phyloP scores from a whole-genome alignment of 164 flowering plant species.

The Euptelea pleiosperma region DNA sequence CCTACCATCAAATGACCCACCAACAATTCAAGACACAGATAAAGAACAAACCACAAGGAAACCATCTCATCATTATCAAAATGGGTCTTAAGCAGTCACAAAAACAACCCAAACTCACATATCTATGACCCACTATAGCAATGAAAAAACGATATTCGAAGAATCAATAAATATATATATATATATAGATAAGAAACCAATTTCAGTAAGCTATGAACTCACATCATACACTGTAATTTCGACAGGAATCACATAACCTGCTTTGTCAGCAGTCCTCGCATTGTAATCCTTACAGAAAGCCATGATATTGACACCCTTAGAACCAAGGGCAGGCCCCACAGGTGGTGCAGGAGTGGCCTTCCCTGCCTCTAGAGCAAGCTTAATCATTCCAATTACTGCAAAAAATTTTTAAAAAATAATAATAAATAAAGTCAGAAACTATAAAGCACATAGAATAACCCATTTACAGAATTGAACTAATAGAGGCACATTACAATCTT shows the following conservation, averaged over 20 bases:
- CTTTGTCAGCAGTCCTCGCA: constrained; percentile 92
- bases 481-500: neutral
- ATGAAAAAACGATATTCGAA: neutral
- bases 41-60: neutral
- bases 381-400: constrained; percentile 76
- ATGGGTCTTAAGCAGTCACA: neutral
- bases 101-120: neutral
- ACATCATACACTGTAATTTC: constrained; percentile 95
- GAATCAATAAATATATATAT: neutral
- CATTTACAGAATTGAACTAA: neutral
- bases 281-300: constrained; percentile 98
- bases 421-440: neutral
- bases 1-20: neutral
- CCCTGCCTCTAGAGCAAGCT: constrained; percentile 96
- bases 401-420: neutral
- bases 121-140: neutral
- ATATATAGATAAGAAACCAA: neutral
- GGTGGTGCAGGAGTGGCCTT: constrained; percentile 99
- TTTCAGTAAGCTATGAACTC: constrained; percentile 23
- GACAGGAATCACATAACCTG: constrained; percentile 94
- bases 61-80: neutral
- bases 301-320: constrained; percentile 98
- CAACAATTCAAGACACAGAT: neutral
- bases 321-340: constrained; percentile 97
- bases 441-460: neutral